Base-by-base conservation (phyloP, 257 asterid genomes). In the Przewalskia tangutica region DNA sequence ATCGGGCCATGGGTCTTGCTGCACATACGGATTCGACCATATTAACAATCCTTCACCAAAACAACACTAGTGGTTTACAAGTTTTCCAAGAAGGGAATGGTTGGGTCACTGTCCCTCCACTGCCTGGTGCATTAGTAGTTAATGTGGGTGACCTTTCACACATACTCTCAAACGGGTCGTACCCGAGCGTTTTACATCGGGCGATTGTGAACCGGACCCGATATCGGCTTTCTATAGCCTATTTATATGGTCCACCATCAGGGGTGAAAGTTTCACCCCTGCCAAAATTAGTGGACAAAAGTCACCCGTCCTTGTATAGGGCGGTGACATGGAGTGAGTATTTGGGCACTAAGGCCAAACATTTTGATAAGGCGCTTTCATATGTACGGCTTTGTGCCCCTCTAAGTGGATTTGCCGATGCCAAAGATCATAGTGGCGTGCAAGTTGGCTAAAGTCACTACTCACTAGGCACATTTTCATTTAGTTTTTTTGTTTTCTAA, bases 1-100 rank as follows among this genome's bases (percentile, higher is more conserved):
- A 85, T 53, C 89, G 98, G 9, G 98, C 98, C 20, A 96, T 96
- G 99, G 99, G 99, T 4, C 91, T 96, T 1, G 98, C 99, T 0
- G 91, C 95, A 6, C 99, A 96, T 80, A 94, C 98, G 1, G 99
- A 96, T 60, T 96, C 99, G 5, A 92, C 98, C 77, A 84, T 96
- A 73, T 88, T 96, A 9, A 96, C 99, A 7, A 87, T 96, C 27
- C 97, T 96, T 86, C 97, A 93, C 89, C 99, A 96, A 54, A 94
- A 88, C 89, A 89, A 89, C 91, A 89, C 89, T 0, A 91, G 93
- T 38, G 99, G 99, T 9, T 59, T 96, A 50, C 97, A 96, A 79
- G 99, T 96, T 60, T 87, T 62, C 59, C 91, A 88, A 0, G 93
- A 89, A 42, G 94, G 88, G 3, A 3, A 1, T 7, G 85, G 91